These are phyloP conservation scores for Falciphora oryzae DNA, from an alignment of 2,329 filamentous ascomycete species.

Conservation along the genomic window DNA sequence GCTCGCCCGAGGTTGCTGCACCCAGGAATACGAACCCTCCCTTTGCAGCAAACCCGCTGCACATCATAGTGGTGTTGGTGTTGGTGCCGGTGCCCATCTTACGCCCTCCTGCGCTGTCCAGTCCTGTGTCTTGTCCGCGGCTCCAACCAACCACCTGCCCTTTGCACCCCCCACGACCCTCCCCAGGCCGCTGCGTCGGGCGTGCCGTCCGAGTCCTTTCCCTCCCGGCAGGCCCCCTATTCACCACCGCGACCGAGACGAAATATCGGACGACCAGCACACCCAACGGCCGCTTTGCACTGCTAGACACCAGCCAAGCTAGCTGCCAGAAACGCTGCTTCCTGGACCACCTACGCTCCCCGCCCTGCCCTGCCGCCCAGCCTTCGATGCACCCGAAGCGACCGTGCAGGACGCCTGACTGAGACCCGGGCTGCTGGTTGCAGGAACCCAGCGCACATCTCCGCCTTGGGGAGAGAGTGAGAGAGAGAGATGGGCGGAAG, in stretches of 20 bases:
- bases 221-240: background rate
- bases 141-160: background rate
- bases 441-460: background rate
- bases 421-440: background rate
- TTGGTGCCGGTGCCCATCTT: background rate
- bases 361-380: background rate
- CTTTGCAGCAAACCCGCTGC: too few species aligned
- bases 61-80: background rate
- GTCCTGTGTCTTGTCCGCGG: background rate
- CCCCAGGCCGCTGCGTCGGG: too few species aligned
- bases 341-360: too few species aligned
- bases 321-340: background rate
- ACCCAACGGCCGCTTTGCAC: background rate
- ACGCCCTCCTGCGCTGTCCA: too few species aligned
- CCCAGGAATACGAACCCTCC: background rate
- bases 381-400: background rate
- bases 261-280: background rate
- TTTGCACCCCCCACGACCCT: background rate
- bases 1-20: background rate
- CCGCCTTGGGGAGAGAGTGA: background rate
- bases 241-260: background rate
- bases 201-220: background rate
- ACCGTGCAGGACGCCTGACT: background rate
- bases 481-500: background rate
- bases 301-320: background rate